Conservation (phyloP, 768 basidiomycete species). For the Auriscalpium microsporum region DNA sequence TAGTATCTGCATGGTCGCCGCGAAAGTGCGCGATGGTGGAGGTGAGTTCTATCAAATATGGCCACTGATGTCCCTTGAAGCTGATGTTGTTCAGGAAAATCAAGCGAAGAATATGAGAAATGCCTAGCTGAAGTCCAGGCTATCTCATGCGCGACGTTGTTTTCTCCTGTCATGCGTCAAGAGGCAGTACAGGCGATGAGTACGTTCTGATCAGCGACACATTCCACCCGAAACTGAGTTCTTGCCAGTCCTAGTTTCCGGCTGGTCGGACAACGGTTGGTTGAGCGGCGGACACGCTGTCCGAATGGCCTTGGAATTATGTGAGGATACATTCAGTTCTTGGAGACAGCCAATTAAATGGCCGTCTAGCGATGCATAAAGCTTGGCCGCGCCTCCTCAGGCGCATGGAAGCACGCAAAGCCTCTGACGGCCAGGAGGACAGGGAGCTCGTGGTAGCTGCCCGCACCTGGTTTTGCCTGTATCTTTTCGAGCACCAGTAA, state of each 20-base stretch:
- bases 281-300: conserved; percentile 93
- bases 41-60: conserved; percentile 35
- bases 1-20: conserved; percentile 89
- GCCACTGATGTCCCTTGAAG: conserved; percentile 9
- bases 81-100: conserved; percentile 41
- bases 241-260: conserved; percentile 70
- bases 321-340: conserved; percentile 32
- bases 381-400: conserved; percentile 79
- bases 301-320: conserved; percentile 91
- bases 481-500: conserved; percentile 90
- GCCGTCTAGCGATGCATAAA: conserved; percentile 67
- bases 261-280: conserved; percentile 97
- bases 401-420: conserved; percentile 66
- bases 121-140: conserved; percentile 80
- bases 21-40: conserved; percentile 84
- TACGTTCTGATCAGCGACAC: conserved; percentile 29
- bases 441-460: conserved; percentile 73
- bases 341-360: not conserved
- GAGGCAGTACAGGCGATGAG: conserved; percentile 95
- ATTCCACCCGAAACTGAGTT: not conserved
- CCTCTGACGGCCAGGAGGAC: conserved; percentile 51
- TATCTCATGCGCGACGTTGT: conserved; percentile 80
- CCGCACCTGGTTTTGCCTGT: conserved; percentile 89
- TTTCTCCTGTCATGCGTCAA: conserved; percentile 72
- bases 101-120: conserved; percentile 64